These are phyloP conservation scores for Talaromyces sp. DNA, from an alignment of 2,329 filamentous ascomycete species.

Conservation along the genomic window DNA sequence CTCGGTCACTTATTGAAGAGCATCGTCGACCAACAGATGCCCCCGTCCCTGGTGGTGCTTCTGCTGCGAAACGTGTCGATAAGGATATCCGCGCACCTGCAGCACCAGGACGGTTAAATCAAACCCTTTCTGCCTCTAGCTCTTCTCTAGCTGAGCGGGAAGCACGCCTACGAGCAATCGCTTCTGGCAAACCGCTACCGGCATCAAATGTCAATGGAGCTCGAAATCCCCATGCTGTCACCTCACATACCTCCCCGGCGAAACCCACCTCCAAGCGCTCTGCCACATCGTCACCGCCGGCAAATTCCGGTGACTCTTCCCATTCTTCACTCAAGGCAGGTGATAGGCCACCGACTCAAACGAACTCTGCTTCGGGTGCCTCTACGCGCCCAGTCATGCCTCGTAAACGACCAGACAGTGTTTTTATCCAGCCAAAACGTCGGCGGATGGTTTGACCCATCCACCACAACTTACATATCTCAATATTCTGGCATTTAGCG, in stretches of 20 bases:
- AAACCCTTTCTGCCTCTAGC: background rate
- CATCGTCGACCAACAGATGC: conserved; percentile 34
- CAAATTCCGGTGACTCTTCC: background rate
- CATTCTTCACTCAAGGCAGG: background rate
- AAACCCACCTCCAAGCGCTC: conserved; percentile 13
- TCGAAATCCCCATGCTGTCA: background rate
- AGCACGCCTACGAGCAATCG: conserved; percentile 25
- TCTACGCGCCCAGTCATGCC: background rate
- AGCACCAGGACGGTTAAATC: conserved; percentile 21
- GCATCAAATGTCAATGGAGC: conserved; percentile 1
- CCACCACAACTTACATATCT: too few species aligned
- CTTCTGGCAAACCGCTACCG: conserved; percentile 27
- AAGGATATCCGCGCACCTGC: conserved; percentile 14
- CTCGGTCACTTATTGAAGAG: conserved; percentile 46
- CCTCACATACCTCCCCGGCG: conserved; percentile 5
- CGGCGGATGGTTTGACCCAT: conserved; percentile 2
- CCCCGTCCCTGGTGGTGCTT: conserved; percentile 9
- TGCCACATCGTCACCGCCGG: conserved; percentile 11
- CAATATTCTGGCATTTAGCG: background rate
- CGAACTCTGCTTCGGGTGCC: conserved; percentile 18
- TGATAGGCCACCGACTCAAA: conserved; percentile 4
- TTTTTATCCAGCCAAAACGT: conserved; percentile 24
- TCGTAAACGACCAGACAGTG: conserved; percentile 5
- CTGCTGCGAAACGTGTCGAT: background rate
- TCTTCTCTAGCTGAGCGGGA: conserved; percentile 19